These are phyloP conservation scores for Teratosphaeria pseudoeucalypti DNA, from an alignment of 2,329 filamentous ascomycete genomes.

Conservation along the genomic window DNA sequence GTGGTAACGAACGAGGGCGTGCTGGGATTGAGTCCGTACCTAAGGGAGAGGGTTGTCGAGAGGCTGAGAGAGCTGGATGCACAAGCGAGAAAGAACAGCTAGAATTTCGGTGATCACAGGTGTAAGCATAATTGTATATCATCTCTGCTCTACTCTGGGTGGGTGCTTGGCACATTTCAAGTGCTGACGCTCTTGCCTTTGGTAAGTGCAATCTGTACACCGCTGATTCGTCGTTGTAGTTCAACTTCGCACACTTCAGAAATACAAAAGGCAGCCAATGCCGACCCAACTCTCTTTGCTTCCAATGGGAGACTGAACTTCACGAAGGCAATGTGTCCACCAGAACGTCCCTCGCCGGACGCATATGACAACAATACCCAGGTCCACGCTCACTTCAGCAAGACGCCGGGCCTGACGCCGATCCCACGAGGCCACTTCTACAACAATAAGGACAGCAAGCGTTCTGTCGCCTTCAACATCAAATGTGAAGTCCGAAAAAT, in stretches of 20 bases:
- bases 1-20: conserved; percentile 51
- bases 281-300: background rate
- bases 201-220: background rate
- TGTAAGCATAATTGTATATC: background rate
- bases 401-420: conserved; percentile 2
- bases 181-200: background rate
- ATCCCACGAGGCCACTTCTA: background rate
- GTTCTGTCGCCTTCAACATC: background rate
- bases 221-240: background rate
- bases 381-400: conserved; percentile 4
- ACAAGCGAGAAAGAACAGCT: conserved; percentile 15
- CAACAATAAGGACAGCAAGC: background rate
- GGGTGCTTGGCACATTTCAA: background rate
- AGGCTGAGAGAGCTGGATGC: conserved; percentile 24
- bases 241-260: background rate
- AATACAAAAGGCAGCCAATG: background rate
- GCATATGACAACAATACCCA: conserved; percentile 4
- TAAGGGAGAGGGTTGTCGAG: conserved; percentile 24
- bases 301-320: background rate
- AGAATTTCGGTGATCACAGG: background rate
- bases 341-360: conserved; percentile 2
- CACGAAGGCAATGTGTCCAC: conserved; percentile 1
- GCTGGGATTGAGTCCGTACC: conserved; percentile 25
- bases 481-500: background rate
- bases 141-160: background rate